phyloP scores from a whole-genome alignment of 2,329 filamentous ascomycete species.

The Colletotrichum gloeosporioides region DNA sequence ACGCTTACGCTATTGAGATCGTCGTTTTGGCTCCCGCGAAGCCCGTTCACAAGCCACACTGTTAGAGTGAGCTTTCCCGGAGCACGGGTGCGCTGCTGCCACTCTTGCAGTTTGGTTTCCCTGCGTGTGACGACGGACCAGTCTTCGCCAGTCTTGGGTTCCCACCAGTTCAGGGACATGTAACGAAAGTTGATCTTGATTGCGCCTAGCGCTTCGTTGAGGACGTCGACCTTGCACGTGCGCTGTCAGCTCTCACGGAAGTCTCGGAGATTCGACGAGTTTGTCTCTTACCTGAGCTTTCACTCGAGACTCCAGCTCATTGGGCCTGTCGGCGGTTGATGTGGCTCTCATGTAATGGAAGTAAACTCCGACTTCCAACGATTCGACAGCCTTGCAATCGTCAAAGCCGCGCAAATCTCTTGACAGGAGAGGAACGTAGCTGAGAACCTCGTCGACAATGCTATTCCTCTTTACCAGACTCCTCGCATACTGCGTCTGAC shows the following conservation, averaged over 20 bases:
- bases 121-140: not conserved
- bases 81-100: not conserved
- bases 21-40: not conserved
- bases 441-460: not conserved
- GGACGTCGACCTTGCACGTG: not conserved
- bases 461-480: not conserved
- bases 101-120: constrained; percentile 3
- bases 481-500: not conserved
- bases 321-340: not conserved
- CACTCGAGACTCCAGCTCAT: constrained; percentile 3
- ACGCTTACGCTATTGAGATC: constrained; percentile 12
- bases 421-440: not conserved
- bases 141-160: constrained; percentile 7
- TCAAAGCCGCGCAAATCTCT: constrained; percentile 1
- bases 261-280: not conserved
- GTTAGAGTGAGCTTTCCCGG: constrained; percentile 3
- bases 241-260: not conserved
- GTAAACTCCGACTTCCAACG: constrained; percentile 7
- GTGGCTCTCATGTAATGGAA: constrained; percentile 19
- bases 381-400: not conserved
- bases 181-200: constrained; percentile 14
- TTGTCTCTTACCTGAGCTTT: not conserved
- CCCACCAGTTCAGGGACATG: constrained; percentile 17
- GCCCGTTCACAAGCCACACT: constrained; percentile 8
- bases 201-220: constrained; percentile 7